These are phyloP conservation scores for Hapsidospora chrysogenum DNA, from an alignment of 495 filamentous ascomycete species.

Conservation along the genomic window DNA sequence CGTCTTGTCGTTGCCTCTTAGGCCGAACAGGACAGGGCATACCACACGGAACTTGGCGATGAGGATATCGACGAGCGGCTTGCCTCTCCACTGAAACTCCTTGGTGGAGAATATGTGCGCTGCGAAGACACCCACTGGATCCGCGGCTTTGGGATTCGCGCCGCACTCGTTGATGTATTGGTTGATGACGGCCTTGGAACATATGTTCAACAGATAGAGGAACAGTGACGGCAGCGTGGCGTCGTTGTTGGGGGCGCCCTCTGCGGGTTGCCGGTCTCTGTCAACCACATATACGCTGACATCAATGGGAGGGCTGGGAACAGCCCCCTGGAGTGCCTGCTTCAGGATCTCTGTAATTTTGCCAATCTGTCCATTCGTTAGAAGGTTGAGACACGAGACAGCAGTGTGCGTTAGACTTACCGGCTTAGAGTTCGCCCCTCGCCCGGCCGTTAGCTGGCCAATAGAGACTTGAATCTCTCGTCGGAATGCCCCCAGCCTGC, in stretches of 20 bases:
- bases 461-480: conserved; percentile 52
- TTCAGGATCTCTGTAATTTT: conserved; percentile 33
- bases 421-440: conserved; percentile 41
- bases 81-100: conserved; percentile 49
- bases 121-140: conserved; percentile 64
- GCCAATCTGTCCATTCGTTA: conserved; percentile 1
- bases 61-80: conserved; percentile 66
- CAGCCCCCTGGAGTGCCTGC: conserved; percentile 19
- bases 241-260: conserved; percentile 34
- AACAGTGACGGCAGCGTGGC: conserved; percentile 46
- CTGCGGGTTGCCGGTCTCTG: conserved; percentile 34
- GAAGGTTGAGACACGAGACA: no score
- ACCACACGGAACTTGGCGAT: conserved; percentile 69
- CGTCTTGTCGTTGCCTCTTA: conserved; percentile 59
- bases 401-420: conserved; percentile 21
- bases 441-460: conserved; percentile 54
- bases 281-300: conserved; percentile 49
- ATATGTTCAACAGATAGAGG: conserved; percentile 68
- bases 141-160: conserved; percentile 51
- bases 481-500: conserved; percentile 55
- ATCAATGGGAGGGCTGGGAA: conserved; percentile 42
- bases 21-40: conserved; percentile 79
- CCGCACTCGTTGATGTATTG: conserved; percentile 65
- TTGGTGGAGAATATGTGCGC: conserved; percentile 57
- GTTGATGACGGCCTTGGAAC: conserved; percentile 58